phyloP scores from a whole-genome alignment of 805 yeast genomes.

The Diddensiella transvaalensis region DNA sequence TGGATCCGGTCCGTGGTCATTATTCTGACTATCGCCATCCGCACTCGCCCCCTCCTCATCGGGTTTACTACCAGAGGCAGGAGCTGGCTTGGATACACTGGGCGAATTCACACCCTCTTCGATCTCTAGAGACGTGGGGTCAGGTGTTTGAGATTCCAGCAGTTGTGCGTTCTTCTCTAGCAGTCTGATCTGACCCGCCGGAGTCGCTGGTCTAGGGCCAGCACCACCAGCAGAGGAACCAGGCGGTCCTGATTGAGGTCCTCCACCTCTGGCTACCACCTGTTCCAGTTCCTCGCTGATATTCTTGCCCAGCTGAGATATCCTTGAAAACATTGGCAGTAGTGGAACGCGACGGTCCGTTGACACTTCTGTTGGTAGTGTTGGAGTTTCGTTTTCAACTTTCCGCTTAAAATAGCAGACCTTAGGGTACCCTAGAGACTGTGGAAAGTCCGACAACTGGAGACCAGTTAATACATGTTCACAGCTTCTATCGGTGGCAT shows the following conservation, averaged over 20 bases:
- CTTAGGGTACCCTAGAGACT: no score
- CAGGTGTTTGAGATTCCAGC: constrained; percentile 20
- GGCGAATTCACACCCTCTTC: constrained; percentile 3
- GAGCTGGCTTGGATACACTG: neutral
- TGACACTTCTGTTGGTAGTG: neutral
- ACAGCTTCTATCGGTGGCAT: no score
- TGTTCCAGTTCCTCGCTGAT: constrained; percentile 57
- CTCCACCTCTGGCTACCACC: constrained; percentile 27
- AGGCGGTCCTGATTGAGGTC: neutral
- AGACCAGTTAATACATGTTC: no score
- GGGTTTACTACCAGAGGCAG: neutral
- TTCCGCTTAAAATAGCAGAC: no score
- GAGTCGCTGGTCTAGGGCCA: constrained; percentile 5
- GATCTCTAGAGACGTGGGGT: constrained; percentile 21
- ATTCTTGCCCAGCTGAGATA: constrained; percentile 61
- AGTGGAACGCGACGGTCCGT: neutral
- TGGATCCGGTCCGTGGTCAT: neutral
- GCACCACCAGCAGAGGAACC: constrained; percentile 2
- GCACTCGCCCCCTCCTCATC: neutral
- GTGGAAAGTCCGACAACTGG: no score
- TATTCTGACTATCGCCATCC: neutral
- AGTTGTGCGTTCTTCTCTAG: constrained; percentile 16
- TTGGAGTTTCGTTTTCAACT: no score
- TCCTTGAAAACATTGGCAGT: constrained; percentile 54
- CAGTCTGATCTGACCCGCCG: constrained; percentile 10